Evolutionary conservation across 495 filamentous ascomycete species (phyloP).

Genomic region (Chlorociboria aeruginascens): DNA sequence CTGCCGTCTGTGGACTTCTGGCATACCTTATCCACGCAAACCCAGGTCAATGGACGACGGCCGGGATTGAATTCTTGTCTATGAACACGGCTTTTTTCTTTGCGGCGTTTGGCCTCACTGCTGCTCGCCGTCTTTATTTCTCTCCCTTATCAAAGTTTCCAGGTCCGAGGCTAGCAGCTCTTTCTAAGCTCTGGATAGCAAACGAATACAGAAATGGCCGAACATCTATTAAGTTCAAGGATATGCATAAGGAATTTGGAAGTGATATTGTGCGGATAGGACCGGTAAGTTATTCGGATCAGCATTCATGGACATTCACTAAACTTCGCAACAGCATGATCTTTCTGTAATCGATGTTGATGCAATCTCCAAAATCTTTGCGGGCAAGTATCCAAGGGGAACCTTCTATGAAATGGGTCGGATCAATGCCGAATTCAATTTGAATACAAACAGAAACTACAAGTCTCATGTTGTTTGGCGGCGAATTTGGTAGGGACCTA

Average conservation of each 20-base stretch:
- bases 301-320: too few species aligned
- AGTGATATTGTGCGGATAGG: conserved; percentile 16
- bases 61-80: not conserved
- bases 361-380: conserved; percentile 9
- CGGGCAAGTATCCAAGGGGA: conserved; percentile 10
- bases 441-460: conserved; percentile 10
- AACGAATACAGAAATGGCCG: conserved; percentile 5
- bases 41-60: not conserved
- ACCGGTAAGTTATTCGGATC: not conserved
- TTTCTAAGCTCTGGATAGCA: conserved; percentile 11
- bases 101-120: conserved; percentile 3
- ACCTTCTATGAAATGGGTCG: conserved; percentile 14
- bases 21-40: not conserved
- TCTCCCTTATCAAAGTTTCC: conserved; percentile 10
- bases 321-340: conserved; percentile 1
- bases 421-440: conserved; percentile 5
- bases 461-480: conserved; percentile 9
- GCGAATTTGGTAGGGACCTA: conserved; percentile 5
- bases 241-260: conserved; percentile 8
- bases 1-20: not conserved
- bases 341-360: conserved; percentile 13
- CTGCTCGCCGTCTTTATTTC: conserved; percentile 6
- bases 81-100: conserved; percentile 10
- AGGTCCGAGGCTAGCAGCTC: conserved; percentile 2
- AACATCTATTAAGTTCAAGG: not conserved